Conservation (phyloP, 768 basidiomycete species). For the Astraeus odoratus region DNA sequence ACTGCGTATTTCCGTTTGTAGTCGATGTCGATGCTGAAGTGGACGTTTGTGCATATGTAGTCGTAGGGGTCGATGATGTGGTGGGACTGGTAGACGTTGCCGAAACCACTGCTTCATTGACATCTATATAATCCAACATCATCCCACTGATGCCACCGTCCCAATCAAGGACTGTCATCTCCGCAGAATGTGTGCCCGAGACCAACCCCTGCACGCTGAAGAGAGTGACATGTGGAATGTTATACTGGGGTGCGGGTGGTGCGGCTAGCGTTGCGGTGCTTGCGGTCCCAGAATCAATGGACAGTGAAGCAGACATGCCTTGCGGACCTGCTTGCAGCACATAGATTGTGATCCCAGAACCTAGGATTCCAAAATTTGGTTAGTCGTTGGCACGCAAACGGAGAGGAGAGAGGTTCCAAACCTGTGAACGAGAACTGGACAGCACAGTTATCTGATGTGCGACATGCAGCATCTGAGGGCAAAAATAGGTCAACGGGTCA, state of each 20-base stretch:
- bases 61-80: neutral
- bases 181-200: slow-evolving; percentile 17
- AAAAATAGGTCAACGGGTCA: neutral
- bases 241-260: slow-evolving; percentile 18
- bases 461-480: slow-evolving; percentile 17
- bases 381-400: neutral
- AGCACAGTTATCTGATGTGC: slow-evolving; percentile 16
- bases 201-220: slow-evolving; percentile 16
- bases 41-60: slow-evolving; percentile 3
- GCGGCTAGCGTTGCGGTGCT: slow-evolving; percentile 17
- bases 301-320: slow-evolving; percentile 22
- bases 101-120: slow-evolving; percentile 17
- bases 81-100: neutral
- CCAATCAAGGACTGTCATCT: slow-evolving; percentile 22
- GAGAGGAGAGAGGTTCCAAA: neutral
- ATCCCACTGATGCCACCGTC: slow-evolving; percentile 19
- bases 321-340: slow-evolving; percentile 21
- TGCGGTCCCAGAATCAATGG: slow-evolving; percentile 17
- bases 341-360: slow-evolving; percentile 24
- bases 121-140: slow-evolving; percentile 23
- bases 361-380: slow-evolving; percentile 2
- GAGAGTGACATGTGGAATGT: slow-evolving; percentile 15
- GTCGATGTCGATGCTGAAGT: slow-evolving; percentile 3
- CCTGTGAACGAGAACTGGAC: slow-evolving; percentile 22
- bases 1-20: neutral